Evolutionary conservation across 352 stramenopile genomes (phyloP), one percentile per base, ranked within the genome.

Genomic region (Pythium utonaiense): DNA sequence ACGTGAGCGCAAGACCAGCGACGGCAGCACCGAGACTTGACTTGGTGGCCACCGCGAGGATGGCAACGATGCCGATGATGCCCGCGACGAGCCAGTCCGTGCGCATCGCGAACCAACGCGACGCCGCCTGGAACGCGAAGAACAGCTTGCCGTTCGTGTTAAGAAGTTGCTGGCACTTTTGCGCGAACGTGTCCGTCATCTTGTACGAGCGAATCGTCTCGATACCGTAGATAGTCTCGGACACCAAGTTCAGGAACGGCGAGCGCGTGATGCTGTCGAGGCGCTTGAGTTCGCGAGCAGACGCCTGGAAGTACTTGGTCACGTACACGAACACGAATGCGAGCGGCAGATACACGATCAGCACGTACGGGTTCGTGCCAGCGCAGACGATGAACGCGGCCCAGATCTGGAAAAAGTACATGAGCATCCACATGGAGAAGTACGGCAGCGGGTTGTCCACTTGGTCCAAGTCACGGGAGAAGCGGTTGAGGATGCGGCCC

Each of bases 211-310:
- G 84, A 22, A 98, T 98, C 13, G 83, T 98, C 3, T 87, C 60
- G 30, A 98, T 78, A 25, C 96, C 96, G 59, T 82, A 77, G 19
- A 98, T 68, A 25, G 79, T 97, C 76, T 98, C 93, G 2, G 77
- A 74, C 13, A 98, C 74, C 47, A 97, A 70, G 12, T 86, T 82
- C 62, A 97, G 96, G 34, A 98, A 88, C 17, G 96, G 95, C 49
- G 85, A 73, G 24, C 73, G 66, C 19, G 66, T 79, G 60, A 98
- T 70, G 16, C 83, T 80, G 63, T 99, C 95, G n/a, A 98, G 74
- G 12, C 95, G 80, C 75, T 98, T 97, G 17, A 98, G 67, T 62
- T 98, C 93, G 9, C 73, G 70, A 56, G 81, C 57, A 3, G 67
- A 76, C 12, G 57, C 53, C 42, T 94, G 70, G 60, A 93, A 97